Evolutionary conservation across 1,284 basidiomycete genomes (phyloP), one percentile per base, ranked within the genome.

Genomic region (Takashimella tepidaria): DNA sequence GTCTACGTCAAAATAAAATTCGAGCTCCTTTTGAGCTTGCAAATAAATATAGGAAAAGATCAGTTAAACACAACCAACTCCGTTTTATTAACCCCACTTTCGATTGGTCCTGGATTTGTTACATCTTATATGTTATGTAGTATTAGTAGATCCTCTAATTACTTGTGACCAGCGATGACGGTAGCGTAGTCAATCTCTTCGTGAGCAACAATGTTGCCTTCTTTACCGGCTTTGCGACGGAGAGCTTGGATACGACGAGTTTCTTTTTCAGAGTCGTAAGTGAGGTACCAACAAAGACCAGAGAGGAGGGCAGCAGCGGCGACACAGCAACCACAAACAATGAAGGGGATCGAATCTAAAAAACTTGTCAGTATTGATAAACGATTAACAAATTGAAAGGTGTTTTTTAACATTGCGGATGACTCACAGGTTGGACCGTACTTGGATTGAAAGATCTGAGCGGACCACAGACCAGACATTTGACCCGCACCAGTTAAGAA

Each of bases 401-500:
- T n/a, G n/a, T n/a, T n/a, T n/a, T n/a, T n/a, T n/a, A n/a, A n/a
- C n/a, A n/a, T n/a, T n/a, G n/a, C n/a, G 24, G 20, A 12, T 4
- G 23, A 25, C 25, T 24, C 25, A 54, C 22, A 55, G 40, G 45
- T 44, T 12, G 54, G 51, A 2, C 49, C 48, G 26, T 55, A 58
- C 37, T 60, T 43, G 27, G 46, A 31, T 24, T 42, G 47, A 54
- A 53, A 56, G 24, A 54, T 50, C 40, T 56, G 54, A 19, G 58
- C 45, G 3, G 56, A 41, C 40, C 25, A 57, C 16, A 54, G 24
- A 25, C 58, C 51, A 4, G 54, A 45, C 1, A 62, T 40, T 23
- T 62, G 56, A 2, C 49, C 51, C 8, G 57, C 22, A 10, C 53
- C 47, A 45, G 57, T 62, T 10, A 56, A 53, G 40, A 55, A 43